A percentile compares a stretch with the other conserved stretches of the same genome.
Evolutionary conservation across 2,329 filamentous ascomycete species (phyloP).

Genomic region (Paraphaeosphaeria minitans): DNA sequence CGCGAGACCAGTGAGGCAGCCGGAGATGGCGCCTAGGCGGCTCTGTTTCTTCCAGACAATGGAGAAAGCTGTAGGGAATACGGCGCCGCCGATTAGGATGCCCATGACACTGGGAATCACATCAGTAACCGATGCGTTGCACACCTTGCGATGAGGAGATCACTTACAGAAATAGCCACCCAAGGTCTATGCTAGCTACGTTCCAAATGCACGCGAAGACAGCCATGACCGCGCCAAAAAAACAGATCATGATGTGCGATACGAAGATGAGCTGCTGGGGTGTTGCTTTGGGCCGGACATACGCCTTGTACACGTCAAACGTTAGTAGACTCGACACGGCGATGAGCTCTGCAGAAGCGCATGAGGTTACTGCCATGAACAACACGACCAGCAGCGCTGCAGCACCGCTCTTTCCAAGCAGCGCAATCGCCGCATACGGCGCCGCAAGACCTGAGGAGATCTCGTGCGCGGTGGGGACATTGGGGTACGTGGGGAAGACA

Average conservation of each 20-base stretch:
- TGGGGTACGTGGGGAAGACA: constrained; percentile 51
- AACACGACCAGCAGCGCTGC: constrained; percentile 36
- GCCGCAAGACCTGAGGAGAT: constrained; percentile 38
- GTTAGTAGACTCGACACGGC: constrained; percentile 49
- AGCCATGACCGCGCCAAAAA: constrained; percentile 49
- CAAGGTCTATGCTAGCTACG: constrained; percentile 47
- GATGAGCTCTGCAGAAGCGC: constrained; percentile 49
- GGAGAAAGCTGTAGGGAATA: constrained; percentile 47
- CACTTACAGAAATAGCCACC: constrained; percentile 46
- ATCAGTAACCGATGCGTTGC: constrained; percentile 5
- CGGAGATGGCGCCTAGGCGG: constrained; percentile 39
- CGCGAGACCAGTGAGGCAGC: constrained; percentile 40
- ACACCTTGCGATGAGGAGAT: constrained; percentile 4
- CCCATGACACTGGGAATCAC: constrained; percentile 42
- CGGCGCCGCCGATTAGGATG: constrained; percentile 50
- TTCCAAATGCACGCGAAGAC: constrained; percentile 48
- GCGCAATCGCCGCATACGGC: constrained; percentile 35
- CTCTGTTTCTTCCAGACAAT: constrained; percentile 46
- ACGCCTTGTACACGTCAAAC: constrained; percentile 53
- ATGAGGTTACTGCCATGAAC: constrained; percentile 45
- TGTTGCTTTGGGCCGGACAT: constrained; percentile 46
- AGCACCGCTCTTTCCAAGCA: constrained; percentile 38
- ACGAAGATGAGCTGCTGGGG: constrained; percentile 47
- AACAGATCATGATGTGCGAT: constrained; percentile 48
- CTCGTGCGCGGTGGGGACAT: constrained; percentile 29